Conservation (phyloP, 2,329 filamentous ascomycete genomes). For the Talaromyces pinophilus region DNA sequence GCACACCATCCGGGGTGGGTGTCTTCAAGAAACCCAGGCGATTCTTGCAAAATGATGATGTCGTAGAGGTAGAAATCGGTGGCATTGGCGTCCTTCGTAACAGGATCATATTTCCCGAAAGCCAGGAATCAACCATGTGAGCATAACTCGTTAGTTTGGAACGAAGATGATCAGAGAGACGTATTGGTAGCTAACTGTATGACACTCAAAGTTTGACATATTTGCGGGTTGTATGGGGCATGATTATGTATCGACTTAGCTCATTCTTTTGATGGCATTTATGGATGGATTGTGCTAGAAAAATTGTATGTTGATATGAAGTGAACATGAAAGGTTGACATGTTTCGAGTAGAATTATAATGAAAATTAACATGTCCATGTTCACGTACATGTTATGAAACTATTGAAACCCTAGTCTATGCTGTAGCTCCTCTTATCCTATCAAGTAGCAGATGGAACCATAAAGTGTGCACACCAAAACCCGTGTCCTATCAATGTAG, state of each 20-base stretch:
- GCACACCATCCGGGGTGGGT: slow-evolving; percentile 41
- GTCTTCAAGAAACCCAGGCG: slow-evolving; percentile 7
- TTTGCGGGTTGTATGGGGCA: slow-evolving; percentile 2
- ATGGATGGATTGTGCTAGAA: not conserved
- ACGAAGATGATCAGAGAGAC: not conserved
- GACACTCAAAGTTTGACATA: slow-evolving; percentile 5
- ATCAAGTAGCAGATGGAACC: not conserved
- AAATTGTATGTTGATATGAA: not conserved
- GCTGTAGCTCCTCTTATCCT: not conserved
- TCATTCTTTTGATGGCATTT: not conserved
- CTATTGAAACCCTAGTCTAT: not conserved
- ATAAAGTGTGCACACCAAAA: not conserved
- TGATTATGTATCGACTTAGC: slow-evolving; percentile 1
- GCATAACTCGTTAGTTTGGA: not conserved
- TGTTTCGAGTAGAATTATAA: not conserved
- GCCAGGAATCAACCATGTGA: slow-evolving; percentile 19
- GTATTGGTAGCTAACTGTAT: not conserved
- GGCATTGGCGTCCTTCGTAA: slow-evolving; percentile 18
- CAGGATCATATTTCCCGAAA: slow-evolving; percentile 16
- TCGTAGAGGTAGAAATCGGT: slow-evolving; percentile 25
- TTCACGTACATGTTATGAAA: not conserved
- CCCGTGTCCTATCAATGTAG: not conserved
- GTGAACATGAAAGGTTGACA: not conserved
- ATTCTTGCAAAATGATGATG: slow-evolving; percentile 23
- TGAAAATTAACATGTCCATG: too few relatives aligned